Base-by-base conservation (phyloP, 345 rosid species). In the Aethionema arabicum region DNA sequence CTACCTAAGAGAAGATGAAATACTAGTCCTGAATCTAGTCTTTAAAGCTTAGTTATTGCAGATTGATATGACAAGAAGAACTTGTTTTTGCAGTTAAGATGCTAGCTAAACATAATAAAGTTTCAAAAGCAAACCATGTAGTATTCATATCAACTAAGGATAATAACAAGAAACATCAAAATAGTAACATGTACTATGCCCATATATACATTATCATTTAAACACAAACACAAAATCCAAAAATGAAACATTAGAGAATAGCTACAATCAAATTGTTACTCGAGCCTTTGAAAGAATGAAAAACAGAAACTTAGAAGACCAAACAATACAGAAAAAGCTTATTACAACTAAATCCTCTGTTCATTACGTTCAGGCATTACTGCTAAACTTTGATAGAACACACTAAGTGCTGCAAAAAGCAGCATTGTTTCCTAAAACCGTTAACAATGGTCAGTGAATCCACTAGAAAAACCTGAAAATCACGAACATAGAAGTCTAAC, bases 81-180 rank as follows among this genome's bases (percentile, higher is more conserved):
- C 54, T 60, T 10, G 2, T 39, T 35, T 3, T 6, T 16, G 13
- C 59, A 44, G 8, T 44, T 14, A 4, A 14, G 10, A 35, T 7
- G 41, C 52, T 33, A n/a, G 5, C 52, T 45, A 32, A 7, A 51
- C 51, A 63, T 4, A 3, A 29, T n/a, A 52, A 30, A 38, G 2
- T 0, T 8, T 31, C 27, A 32, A 31, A 31, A 58, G 40, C 31
- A 35, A 33, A 48, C 9, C 21, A 48, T 36, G 38, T 14, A 29
- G 45, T 50, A 12, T 38, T 30, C 11, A 30, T 66, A 47, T 46
- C 10, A 37, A 11, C 2, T 35, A 32, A 55, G 42, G 8, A 37
- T 7, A 10, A 55, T 11, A 65, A 53, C 44, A 43, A 53, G 52
- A 63, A 52, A 41, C 40, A 40, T 49, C 31, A 39, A 21, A 21